A percentile compares a stretch with the other conserved stretches of the same genome.
Evolutionary conservation across 495 filamentous ascomycete species (phyloP).

Genomic region (Neurospora sp.): DNA sequence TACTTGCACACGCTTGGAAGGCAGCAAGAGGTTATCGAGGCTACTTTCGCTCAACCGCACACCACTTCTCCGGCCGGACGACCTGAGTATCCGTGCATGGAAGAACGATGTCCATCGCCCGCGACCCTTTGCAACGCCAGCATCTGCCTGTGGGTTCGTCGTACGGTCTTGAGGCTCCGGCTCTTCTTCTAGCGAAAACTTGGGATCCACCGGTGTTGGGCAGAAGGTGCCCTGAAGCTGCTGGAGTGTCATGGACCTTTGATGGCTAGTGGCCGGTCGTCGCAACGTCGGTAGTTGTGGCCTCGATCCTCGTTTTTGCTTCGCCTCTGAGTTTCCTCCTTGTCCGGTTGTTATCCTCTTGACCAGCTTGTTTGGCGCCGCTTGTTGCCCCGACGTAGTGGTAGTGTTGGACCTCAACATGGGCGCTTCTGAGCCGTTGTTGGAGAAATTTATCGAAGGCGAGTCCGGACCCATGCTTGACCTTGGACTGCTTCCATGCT

Average conservation of each 20-base stretch:
- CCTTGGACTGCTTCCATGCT: constrained; percentile 50
- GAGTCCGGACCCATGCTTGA: constrained; percentile 59
- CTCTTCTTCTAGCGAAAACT: constrained; percentile 26
- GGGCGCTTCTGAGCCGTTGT: constrained; percentile 54
- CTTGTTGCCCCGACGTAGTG: constrained; percentile 24
- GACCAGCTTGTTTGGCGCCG: constrained; percentile 74
- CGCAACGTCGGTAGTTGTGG: constrained; percentile 51
- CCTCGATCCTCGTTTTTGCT: constrained; percentile 33
- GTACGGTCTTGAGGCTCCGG: constrained; percentile 10
- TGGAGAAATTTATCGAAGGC: constrained; percentile 59
- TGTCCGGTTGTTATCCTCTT: constrained; percentile 61
- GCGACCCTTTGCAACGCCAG: constrained; percentile 11
- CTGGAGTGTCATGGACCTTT: constrained; percentile 63
- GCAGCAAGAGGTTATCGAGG: constrained; percentile 15
- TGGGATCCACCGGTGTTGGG: constrained; percentile 8
- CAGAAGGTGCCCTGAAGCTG: constrained; percentile 30
- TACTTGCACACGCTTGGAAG: constrained; percentile 19
- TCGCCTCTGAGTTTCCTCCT: constrained; percentile 35
- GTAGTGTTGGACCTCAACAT: constrained; percentile 37
- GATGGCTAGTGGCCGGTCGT: constrained; percentile 80
- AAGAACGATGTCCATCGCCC: constrained; percentile 39
- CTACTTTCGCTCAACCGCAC: constrained; percentile 17
- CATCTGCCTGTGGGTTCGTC: constrained; percentile 6
- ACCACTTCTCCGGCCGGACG: constrained; percentile 10
- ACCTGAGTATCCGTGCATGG: constrained; percentile 22